Conservation (phyloP, 352 stramenopile genomes). For the Pythium periplocum region DNA sequence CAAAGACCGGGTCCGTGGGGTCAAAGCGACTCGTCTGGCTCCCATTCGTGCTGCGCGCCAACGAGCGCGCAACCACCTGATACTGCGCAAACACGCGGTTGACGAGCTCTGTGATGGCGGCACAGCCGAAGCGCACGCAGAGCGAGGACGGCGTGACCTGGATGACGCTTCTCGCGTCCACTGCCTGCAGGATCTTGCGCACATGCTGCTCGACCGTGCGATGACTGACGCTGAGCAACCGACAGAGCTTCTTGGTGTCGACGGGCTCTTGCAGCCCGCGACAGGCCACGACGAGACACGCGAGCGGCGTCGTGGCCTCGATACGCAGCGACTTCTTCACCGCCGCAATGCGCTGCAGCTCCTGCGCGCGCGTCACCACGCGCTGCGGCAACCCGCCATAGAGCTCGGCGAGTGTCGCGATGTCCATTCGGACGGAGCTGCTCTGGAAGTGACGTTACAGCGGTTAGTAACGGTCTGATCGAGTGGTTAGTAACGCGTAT, state of each 20-base stretch:
- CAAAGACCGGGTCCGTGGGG: conserved; percentile 44
- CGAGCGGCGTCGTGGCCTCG: conserved; percentile 39
- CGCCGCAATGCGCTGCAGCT: conserved; percentile 44
- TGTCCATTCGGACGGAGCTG: conserved; percentile 28
- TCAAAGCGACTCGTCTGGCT: conserved; percentile 12
- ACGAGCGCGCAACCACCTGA: conserved; percentile 8
- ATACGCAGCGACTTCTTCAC: conserved; percentile 30
- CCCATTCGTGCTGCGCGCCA: too few species aligned
- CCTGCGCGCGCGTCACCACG: conserved; percentile 40
- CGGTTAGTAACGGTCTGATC: too few species aligned
- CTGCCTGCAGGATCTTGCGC: conserved; percentile 45
- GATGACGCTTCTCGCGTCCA: conserved; percentile 39
- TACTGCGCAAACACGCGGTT: conserved; percentile 55
- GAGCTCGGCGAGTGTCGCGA: conserved; percentile 32
- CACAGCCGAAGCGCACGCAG: conserved; percentile 72
- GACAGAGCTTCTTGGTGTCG: conserved; percentile 35
- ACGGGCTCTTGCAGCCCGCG: conserved; percentile 41
- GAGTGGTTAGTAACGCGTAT: too few species aligned
- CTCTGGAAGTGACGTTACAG: too few species aligned
- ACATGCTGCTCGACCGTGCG: conserved; percentile 41
- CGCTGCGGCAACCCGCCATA: conserved; percentile 54
- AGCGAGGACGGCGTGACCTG: conserved; percentile 45
- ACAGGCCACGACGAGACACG: conserved; percentile 58
- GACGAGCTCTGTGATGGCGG: conserved; percentile 57
- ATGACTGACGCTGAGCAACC: conserved; percentile 31